Evolutionary conservation across 2,329 filamentous ascomycete genomes (phyloP).

Genomic region (Scedosporium minutisporum): DNA sequence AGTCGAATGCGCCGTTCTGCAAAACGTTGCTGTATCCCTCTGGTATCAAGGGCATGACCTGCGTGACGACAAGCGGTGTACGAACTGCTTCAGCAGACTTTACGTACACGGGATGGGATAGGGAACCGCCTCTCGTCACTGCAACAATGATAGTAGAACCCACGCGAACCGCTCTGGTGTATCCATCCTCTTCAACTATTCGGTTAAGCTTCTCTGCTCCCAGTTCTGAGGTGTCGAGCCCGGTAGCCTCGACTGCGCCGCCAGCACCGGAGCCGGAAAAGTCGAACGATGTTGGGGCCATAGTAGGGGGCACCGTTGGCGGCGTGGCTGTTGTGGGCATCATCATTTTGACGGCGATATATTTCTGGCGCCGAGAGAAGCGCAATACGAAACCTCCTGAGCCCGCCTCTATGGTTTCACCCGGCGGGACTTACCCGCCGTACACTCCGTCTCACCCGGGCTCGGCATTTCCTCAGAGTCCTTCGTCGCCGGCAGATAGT

Average conservation of each 20-base stretch:
- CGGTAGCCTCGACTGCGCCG: neutral
- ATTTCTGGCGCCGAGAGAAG: neutral
- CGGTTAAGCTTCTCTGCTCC: neutral
- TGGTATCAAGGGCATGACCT: neutral
- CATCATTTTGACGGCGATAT: neutral
- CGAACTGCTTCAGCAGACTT: neutral
- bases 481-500: too few species aligned
- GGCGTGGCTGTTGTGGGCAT: neutral
- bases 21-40: neutral
- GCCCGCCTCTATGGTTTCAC: too few species aligned
- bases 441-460: too few species aligned
- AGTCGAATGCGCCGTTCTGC: neutral
- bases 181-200: neutral
- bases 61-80: neutral
- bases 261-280: neutral
- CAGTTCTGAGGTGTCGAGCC: neutral
- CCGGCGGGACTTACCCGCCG: too few species aligned
- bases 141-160: neutral
- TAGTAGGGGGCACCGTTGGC: neutral
- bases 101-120: neutral
- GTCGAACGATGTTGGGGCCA: neutral
- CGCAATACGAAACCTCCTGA: too few species aligned
- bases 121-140: neutral
- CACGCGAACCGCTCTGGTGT: neutral
- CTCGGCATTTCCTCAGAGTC: too few species aligned